These are phyloP conservation scores for Peronosclerospora sorghi DNA, from an alignment of 352 stramenopile species.

Conservation along the genomic window DNA sequence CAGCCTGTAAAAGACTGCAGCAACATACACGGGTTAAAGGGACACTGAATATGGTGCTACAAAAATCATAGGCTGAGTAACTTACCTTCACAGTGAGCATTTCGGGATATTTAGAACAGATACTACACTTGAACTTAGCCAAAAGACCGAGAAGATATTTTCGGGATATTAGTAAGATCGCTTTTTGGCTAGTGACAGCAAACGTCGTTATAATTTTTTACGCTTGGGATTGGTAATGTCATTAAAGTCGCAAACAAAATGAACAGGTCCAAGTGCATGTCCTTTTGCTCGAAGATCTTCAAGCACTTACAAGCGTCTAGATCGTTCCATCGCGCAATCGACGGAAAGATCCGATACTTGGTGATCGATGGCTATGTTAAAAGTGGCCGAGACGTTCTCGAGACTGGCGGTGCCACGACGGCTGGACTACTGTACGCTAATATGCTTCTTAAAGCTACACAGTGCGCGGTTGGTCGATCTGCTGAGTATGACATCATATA, in stretches of 20 bases:
- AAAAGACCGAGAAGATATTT: not conserved
- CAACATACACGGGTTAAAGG: not conserved
- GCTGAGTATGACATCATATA: constrained; percentile 52
- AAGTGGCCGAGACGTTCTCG: constrained; percentile 41
- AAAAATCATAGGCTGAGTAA: not conserved
- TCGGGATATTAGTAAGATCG: no score
- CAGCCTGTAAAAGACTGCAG: constrained; percentile 11
- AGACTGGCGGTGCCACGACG: constrained; percentile 48
- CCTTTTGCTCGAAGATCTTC: no score
- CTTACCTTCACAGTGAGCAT: constrained; percentile 8
- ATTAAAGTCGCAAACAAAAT: no score
- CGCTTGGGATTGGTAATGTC: no score
- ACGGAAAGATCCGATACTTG: constrained; percentile 34
- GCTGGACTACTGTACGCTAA: constrained; percentile 59
- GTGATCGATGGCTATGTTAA: constrained; percentile 69
- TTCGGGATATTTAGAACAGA: no score
- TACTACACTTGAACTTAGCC: no score
- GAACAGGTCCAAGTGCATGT: no score
- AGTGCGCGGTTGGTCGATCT: constrained; percentile 20
- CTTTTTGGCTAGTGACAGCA: constrained; percentile 12
- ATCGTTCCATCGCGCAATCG: not conserved
- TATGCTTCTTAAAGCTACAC: constrained; percentile 49
- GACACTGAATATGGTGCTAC: no score
- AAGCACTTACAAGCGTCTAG: no score
- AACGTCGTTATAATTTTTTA: constrained; percentile 8